Evolutionary conservation across 768 basidiomycete genomes (phyloP).

Genomic region (Psilocybe sp.): DNA sequence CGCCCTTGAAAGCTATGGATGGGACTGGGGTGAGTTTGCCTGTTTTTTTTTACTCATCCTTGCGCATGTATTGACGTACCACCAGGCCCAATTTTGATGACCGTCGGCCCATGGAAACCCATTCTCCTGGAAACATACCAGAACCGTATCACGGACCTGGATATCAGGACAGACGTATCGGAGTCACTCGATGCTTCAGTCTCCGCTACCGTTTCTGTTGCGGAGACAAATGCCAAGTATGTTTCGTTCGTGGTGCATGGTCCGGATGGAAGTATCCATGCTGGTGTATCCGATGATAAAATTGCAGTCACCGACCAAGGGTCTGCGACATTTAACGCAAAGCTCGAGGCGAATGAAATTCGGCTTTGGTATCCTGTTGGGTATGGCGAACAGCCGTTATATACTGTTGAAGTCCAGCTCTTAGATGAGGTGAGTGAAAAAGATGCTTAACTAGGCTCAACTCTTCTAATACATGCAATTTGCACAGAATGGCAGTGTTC

Average conservation of each 20-base stretch:
- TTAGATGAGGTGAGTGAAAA: constrained; percentile 43
- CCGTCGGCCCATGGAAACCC: constrained; percentile 85
- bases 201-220: constrained; percentile 41
- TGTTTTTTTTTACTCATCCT: neutral
- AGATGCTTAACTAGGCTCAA: neutral
- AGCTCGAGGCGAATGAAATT: constrained; percentile 52
- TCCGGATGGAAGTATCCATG: constrained; percentile 44
- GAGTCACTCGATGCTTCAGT: constrained; percentile 53
- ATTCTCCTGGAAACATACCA: constrained; percentile 69
- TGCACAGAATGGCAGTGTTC: constrained; percentile 42
- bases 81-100: constrained; percentile 81
- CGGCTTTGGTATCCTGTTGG: constrained; percentile 87
- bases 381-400: constrained; percentile 80
- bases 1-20: constrained; percentile 60
- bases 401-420: constrained; percentile 58
- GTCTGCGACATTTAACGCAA: constrained; percentile 38
- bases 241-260: constrained; percentile 49
- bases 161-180: constrained; percentile 56
- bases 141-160: constrained; percentile 61
- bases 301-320: constrained; percentile 32
- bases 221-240: constrained; percentile 32
- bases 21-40: constrained; percentile 75
- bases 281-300: constrained; percentile 26
- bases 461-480: neutral
- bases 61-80: neutral